phyloP scores from a whole-genome alignment of 23 red algal genomes.

The Gracilaria caudata region DNA sequence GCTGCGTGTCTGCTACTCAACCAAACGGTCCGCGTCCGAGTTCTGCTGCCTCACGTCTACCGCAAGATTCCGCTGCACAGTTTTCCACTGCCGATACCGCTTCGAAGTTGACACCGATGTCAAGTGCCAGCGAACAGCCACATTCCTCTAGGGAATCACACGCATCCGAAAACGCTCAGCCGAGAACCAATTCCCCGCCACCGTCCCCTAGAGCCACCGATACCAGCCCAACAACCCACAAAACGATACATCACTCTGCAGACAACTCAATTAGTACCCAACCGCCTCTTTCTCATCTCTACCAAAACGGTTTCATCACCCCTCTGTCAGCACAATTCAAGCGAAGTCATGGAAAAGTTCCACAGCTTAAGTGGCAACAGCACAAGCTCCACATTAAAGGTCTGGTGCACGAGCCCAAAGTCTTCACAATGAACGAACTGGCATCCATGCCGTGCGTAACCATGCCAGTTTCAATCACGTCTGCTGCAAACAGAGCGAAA shows the following conservation, averaged over 20 bases:
- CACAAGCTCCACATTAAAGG: constrained; percentile 65
- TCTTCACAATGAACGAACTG: constrained; percentile 60
- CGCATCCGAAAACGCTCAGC: neutral
- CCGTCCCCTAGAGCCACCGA: no score
- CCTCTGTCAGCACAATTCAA: constrained; percentile 65
- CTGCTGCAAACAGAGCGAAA: constrained; percentile 86
- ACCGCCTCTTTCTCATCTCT: constrained; percentile 37
- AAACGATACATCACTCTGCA: neutral
- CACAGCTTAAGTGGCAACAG: constrained; percentile 16
- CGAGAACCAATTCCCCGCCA: neutral
- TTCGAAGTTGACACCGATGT: neutral
- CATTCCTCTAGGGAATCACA: neutral
- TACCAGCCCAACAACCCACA: neutral
- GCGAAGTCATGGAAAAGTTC: constrained; percentile 70
- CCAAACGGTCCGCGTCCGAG: neutral
- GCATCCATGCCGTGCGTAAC: constrained; percentile 57
- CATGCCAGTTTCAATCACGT: constrained; percentile 79
- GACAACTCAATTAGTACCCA: constrained; percentile 78
- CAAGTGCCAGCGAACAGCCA: neutral
- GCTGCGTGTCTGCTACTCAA: neutral
- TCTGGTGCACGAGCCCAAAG: constrained; percentile 38
- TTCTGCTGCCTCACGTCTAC: neutral
- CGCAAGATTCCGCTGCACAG: neutral
- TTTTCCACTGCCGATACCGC: neutral
- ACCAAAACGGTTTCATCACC: constrained; percentile 74